Percentiles rank a stretch among this genome's conserved stretches.
Conservation (phyloP, 78 protist species). For the Speleostelium caveatum region DNA sequence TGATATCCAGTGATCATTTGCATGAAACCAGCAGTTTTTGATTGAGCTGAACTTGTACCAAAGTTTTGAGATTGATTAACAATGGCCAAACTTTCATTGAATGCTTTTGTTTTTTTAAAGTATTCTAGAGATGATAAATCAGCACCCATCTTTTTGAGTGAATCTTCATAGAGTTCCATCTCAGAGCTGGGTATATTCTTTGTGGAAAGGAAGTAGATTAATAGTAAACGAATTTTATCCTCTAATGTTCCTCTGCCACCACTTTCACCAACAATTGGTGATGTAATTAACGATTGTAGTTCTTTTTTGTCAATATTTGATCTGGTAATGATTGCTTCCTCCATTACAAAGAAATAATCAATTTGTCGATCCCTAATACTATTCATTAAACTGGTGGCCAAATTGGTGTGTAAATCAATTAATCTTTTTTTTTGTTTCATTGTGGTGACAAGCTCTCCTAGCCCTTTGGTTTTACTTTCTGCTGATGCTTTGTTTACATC, state of each 20-base stretch:
- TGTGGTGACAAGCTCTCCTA: constrained; percentile 58
- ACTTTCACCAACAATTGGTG: constrained; percentile 31
- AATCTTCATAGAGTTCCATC: constrained; percentile 37
- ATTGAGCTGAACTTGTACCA: neutral
- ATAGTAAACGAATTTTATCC: constrained; percentile 88
- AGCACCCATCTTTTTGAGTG: constrained; percentile 47
- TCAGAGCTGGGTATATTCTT: constrained; percentile 21
- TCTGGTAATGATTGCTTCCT: constrained; percentile 81
- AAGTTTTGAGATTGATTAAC: neutral
- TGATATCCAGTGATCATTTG: constrained; percentile 43
- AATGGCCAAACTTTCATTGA: constrained; percentile 40
- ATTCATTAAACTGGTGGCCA: constrained; percentile 86
- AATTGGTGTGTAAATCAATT: constrained; percentile 85
- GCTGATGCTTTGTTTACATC: constrained; percentile 6
- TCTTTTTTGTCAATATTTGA: constrained; percentile 62
- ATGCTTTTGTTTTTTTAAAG: constrained; percentile 77
- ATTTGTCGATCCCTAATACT: constrained; percentile 81
- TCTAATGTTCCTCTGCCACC: constrained; percentile 80
- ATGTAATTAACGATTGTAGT: constrained; percentile 61
- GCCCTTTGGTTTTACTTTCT: constrained; percentile 13
- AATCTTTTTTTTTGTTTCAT: constrained; percentile 82
- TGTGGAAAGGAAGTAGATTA: constrained; percentile 77
- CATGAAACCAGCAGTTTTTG: constrained; percentile 30
- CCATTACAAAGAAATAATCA: constrained; percentile 80
- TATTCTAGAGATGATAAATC: constrained; percentile 56